These are phyloP conservation scores for Aureobasidium sp. DNA, from an alignment of 2,329 filamentous ascomycete genomes.

Conservation along the genomic window DNA sequence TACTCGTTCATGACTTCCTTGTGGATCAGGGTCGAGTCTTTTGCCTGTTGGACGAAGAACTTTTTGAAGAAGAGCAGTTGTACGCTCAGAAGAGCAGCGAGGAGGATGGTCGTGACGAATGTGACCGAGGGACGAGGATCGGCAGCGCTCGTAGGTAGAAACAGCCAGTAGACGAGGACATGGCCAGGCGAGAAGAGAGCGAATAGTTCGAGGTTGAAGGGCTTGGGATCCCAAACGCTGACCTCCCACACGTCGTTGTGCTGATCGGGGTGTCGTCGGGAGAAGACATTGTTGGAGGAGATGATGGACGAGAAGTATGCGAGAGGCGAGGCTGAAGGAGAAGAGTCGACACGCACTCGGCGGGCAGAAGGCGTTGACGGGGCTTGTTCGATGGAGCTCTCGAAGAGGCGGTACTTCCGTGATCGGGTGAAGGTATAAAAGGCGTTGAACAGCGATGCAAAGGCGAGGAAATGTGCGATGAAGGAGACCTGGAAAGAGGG, in stretches of 20 bases:
- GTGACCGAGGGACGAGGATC: slow-evolving; percentile 80
- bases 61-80: slow-evolving; percentile 68
- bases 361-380: slow-evolving; percentile 78
- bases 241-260: slow-evolving; percentile 90
- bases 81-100: slow-evolving; percentile 65
- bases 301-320: slow-evolving; percentile 63
- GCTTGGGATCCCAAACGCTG: slow-evolving; percentile 85
- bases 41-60: slow-evolving; percentile 73
- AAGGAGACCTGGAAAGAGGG: slow-evolving; percentile 39
- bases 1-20: slow-evolving; percentile 93
- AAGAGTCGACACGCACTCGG: slow-evolving; percentile 80
- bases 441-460: slow-evolving; percentile 65
- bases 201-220: slow-evolving; percentile 72
- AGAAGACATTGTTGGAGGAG: slow-evolving; percentile 61
- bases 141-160: slow-evolving; percentile 66
- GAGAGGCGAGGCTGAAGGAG: slow-evolving; percentile 71
- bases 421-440: slow-evolving; percentile 73
- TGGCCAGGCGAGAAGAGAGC: slow-evolving; percentile 91
- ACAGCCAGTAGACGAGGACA: slow-evolving; percentile 81
- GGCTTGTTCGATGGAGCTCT: slow-evolving; percentile 67
- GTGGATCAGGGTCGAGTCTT: slow-evolving; percentile 76
- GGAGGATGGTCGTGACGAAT: slow-evolving; percentile 70
- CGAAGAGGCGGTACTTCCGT: slow-evolving; percentile 85
- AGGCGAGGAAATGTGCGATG: slow-evolving; percentile 60
- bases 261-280: slow-evolving; percentile 74